These are phyloP conservation scores for Cicer yamashitae DNA, from an alignment of 306 rosid genomes.

Conservation along the genomic window DNA sequence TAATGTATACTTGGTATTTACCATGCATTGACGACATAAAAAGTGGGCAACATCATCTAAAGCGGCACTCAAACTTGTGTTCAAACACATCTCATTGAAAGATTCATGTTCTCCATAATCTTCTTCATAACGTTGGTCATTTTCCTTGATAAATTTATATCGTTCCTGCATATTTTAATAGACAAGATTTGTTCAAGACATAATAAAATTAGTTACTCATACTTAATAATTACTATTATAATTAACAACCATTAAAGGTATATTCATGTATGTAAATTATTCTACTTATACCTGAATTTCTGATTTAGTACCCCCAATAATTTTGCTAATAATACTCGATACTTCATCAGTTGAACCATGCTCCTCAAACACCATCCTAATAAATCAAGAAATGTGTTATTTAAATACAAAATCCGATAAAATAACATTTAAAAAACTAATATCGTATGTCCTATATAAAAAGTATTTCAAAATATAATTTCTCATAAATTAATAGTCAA, in stretches of 20 bases:
- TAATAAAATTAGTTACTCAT: constrained; percentile 29
- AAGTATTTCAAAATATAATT: no score
- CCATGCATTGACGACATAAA: constrained; percentile 84
- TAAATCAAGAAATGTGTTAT: constrained; percentile 3
- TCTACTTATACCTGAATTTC: constrained; percentile 68
- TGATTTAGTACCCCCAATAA: constrained; percentile 50
- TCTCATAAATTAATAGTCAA: constrained; percentile 23
- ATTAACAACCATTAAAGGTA: constrained; percentile 37
- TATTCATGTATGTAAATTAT: not conserved
- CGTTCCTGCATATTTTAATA: constrained; percentile 63
- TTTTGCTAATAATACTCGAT: constrained; percentile 52
- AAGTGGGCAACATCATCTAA: constrained; percentile 73
- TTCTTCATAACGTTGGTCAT: constrained; percentile 45
- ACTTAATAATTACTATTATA: constrained; percentile 10
- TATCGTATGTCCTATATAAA: no score
- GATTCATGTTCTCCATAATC: constrained; percentile 48
- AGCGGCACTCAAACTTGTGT: constrained; percentile 65
- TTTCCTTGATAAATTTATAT: constrained; percentile 60
- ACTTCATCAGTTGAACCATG: constrained; percentile 67
- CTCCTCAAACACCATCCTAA: constrained; percentile 74
- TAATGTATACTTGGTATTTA: constrained; percentile 34
- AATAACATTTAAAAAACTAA: no score
- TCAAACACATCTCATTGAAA: constrained; percentile 52
- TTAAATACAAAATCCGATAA: no score
- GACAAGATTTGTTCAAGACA: not conserved